These are phyloP conservation scores for Metschnikowia lochheadii DNA, from an alignment of 805 yeast species.

Conservation along the genomic window DNA sequence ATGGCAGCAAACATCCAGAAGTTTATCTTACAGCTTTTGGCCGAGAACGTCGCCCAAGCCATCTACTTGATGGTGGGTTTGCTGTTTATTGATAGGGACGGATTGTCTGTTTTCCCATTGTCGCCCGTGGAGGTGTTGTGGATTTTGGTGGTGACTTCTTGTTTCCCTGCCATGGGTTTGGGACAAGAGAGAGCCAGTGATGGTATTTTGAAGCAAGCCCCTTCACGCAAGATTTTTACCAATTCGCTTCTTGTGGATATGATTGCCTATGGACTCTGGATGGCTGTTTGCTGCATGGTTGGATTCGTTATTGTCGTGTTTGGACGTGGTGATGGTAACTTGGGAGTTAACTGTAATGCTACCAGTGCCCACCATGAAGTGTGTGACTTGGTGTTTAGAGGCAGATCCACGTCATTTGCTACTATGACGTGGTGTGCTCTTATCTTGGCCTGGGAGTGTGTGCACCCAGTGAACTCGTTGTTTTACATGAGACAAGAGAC, in stretches of 20 bases:
- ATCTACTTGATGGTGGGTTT: conserved; percentile 66
- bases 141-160: conserved; percentile 20
- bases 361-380: conserved; percentile 16
- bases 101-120: conserved; percentile 74
- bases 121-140: conserved; percentile 37
- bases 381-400: conserved; percentile 34
- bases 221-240: conserved; percentile 36
- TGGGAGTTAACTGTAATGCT: conserved; percentile 35
- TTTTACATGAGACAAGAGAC: conserved; percentile 36
- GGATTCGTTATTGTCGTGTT: conserved; percentile 35
- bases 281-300: conserved; percentile 39
- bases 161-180: conserved; percentile 23
- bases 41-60: conserved; percentile 46
- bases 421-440: conserved; percentile 42
- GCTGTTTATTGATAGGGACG: conserved; percentile 59
- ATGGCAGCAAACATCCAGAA: conserved; percentile 22
- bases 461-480: conserved; percentile 33
- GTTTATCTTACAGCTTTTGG: conserved; percentile 20
- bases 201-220: conserved; percentile 36
- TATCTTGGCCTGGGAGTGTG: conserved; percentile 39
- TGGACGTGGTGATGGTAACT: conserved; percentile 37
- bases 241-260: conserved; percentile 40
- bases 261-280: conserved; percentile 39
- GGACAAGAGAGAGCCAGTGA: conserved; percentile 37
- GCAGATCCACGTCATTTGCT: conserved; percentile 37